Base-by-base conservation (phyloP, 2,329 filamentous ascomycete species). In the Fusarium dlaminii region DNA sequence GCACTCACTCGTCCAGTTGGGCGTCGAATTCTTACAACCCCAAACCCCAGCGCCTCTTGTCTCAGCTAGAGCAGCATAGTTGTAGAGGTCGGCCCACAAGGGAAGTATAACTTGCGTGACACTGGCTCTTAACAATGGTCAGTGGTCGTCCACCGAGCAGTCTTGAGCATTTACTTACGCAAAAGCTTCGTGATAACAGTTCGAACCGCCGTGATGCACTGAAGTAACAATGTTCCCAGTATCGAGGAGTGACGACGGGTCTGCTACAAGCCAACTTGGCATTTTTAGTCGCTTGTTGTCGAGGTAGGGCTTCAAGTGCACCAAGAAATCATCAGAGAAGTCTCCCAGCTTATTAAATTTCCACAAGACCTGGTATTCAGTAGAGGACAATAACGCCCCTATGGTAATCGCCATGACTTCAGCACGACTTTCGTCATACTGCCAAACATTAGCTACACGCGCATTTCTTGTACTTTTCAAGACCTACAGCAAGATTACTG, bases 101-200 rank as follows among this genome's bases (percentile, higher is more conserved):
- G 87, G 86, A 3, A 88, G 78, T 11, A 87, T 70, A 11, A 87
- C 72, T 45, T 87, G 86, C 4, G 86, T 84, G 8, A 85, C 78
- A 5, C 85, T 85, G 15, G 81, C 79, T 9, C 86, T 66, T 24
- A 1, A 0, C 3, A 24, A 5, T 30, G 1, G 8, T 66, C 48
- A 66, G 40, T 8, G 8, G 6, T 11, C 15, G 2, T 0, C 11
- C 18, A 6, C 7, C 1, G 1, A 12, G 5, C 12, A 20, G 2
- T 11, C 24, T 6, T 6, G n/a, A 6, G 8, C 2, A 27, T 22
- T 5, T 6, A 63, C 75, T 73, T 27, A 73, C 75, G 55, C 36
- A 8, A 77, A n/a, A 11, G 71, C 62, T 49, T 77, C 73, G 6
- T 77, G 65, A 37, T 65, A 77, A 30, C 73, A 68, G 27, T 74